phyloP scores from a whole-genome alignment of 1,139 yeast species.

The Pichia sp. region DNA sequence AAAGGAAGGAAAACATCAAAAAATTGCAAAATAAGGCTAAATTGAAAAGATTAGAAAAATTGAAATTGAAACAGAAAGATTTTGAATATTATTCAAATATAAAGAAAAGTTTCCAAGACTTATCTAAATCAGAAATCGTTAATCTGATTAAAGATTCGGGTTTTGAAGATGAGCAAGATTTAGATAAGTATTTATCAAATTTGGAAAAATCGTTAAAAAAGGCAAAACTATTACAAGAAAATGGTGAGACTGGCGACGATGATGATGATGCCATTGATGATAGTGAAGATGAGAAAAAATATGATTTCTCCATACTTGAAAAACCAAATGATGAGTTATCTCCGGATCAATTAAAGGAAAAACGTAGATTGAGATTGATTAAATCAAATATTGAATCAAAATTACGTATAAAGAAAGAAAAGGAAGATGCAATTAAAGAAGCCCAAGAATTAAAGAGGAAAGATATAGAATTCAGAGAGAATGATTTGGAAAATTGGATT shows the following conservation, averaged over 20 bases:
- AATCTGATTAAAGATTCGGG: conserved; percentile 62
- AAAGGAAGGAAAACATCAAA: conserved; percentile 79
- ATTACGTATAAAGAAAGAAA: conserved; percentile 73
- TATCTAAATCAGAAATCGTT: conserved; percentile 41
- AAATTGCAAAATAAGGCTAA: conserved; percentile 92
- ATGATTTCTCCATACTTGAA: conserved; percentile 67
- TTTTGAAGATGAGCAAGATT: conserved; percentile 66
- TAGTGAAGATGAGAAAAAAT: conserved; percentile 33
- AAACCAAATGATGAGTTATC: conserved; percentile 75
- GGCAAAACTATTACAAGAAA: conserved; percentile 59
- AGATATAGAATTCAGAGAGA: conserved; percentile 72
- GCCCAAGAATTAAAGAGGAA: conserved; percentile 48
- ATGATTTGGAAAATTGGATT: conserved; percentile 77
- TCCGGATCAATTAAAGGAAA: conserved; percentile 79
- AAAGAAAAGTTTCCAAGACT: conserved; percentile 43
- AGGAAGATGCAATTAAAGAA: conserved; percentile 49
- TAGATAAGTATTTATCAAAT: conserved; percentile 59
- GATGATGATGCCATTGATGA: conserved; percentile 35
- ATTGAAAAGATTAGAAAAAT: conserved; percentile 70
- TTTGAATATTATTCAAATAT: conserved; percentile 60
- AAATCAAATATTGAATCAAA: conserved; percentile 90
- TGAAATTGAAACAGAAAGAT: conserved; percentile 76
- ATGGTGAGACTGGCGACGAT: conserved; percentile 38
- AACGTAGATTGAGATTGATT: conserved; percentile 71
- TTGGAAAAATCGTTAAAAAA: conserved; percentile 64